Conservation (phyloP, 345 rosid genomes). For the Citrus glauca region DNA sequence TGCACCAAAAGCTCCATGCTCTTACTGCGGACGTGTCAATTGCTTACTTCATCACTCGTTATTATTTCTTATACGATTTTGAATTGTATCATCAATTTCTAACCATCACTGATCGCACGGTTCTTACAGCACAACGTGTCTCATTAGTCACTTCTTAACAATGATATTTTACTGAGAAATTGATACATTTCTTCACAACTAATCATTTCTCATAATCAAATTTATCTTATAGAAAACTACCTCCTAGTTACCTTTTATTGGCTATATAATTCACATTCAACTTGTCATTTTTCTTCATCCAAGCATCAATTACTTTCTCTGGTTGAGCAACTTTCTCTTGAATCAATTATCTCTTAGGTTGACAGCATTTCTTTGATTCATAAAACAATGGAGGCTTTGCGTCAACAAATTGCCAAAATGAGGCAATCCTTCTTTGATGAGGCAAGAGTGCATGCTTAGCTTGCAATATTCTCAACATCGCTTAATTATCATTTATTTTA, state of each 20-base stretch:
- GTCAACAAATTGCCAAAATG: background rate
- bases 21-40: background rate
- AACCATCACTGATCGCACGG: background rate
- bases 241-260: too few species aligned
- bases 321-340: background rate
- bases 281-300: background rate
- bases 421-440: constrained; percentile 25
- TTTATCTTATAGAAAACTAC: too few species aligned
- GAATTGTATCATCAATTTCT: background rate
- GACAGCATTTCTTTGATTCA: background rate
- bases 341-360: background rate
- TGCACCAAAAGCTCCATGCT: background rate
- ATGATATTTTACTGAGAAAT: too few species aligned
- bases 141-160: background rate
- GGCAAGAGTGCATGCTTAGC: constrained; percentile 6
- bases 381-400: background rate
- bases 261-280: constrained; percentile 6
- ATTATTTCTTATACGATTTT: too few species aligned
- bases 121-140: background rate
- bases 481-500: too few species aligned
- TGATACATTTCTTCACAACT: background rate
- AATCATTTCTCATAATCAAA: background rate
- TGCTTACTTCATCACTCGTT: background rate
- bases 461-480: too few species aligned
- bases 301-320: too few species aligned